phyloP scores from a whole-genome alignment of 768 basidiomycete species.

The Leucocoprinus sp. region DNA sequence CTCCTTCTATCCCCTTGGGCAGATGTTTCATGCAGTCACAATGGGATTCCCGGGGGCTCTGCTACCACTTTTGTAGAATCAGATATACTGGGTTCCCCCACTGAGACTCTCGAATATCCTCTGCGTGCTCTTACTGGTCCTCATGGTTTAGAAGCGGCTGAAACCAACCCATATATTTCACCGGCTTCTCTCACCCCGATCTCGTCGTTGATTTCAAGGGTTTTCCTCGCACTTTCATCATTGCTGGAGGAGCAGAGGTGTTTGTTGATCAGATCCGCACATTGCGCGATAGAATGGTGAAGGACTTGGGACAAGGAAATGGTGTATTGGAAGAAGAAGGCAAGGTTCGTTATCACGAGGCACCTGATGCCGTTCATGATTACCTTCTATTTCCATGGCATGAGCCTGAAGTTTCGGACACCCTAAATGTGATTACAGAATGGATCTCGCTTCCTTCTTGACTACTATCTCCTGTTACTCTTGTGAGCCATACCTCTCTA shows the following conservation, averaged over 20 bases:
- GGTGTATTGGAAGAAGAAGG: conserved; percentile 30
- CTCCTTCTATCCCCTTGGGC: conserved; percentile 49
- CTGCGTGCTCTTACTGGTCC: conserved; percentile 38
- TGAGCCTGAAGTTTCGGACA: conserved; percentile 44
- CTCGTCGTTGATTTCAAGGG: conserved; percentile 36
- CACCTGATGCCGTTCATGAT: conserved; percentile 47
- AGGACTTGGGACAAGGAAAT: conserved; percentile 41
- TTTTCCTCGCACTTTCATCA: conserved; percentile 56
- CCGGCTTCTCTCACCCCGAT: conserved; percentile 40
- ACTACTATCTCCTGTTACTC: too few relatives aligned
- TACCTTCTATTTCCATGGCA: conserved; percentile 41
- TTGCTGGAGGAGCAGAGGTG: conserved; percentile 48
- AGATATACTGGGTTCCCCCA: conserved; percentile 28
- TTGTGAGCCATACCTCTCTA: too few relatives aligned
- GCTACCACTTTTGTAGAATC: conserved; percentile 23
- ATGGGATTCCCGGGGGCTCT: conserved; percentile 29
- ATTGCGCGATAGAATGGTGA: conserved; percentile 40
- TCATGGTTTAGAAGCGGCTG: conserved; percentile 35
- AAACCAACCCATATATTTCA: conserved; percentile 47
- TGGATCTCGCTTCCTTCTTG: conserved; percentile 29
- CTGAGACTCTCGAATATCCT: conserved; percentile 20
- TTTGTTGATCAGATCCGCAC: conserved; percentile 41
- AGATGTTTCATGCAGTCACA: conserved; percentile 38
- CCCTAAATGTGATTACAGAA: conserved; percentile 37
- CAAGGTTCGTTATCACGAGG: conserved; percentile 40